Conservation (phyloP, 2,329 filamentous ascomycete genomes). For the Massarina eburnea region DNA sequence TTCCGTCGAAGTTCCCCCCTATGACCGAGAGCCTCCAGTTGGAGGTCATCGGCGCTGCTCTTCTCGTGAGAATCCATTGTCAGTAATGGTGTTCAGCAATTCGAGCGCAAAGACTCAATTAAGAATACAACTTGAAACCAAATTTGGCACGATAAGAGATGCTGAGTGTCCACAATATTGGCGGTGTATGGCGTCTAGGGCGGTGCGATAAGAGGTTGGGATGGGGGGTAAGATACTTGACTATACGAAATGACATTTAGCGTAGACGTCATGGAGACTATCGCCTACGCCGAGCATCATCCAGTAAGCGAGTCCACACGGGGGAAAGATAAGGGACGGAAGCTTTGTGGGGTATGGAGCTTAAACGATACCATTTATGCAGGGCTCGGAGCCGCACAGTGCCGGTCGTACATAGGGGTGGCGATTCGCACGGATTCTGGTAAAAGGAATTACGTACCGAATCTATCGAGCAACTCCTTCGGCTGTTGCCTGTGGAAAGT, state of each 20-base stretch:
- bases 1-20: slow-evolving; percentile 60
- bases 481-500: no score
- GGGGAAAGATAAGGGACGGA: neutral
- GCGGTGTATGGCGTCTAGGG: slow-evolving; percentile 1
- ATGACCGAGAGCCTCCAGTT: slow-evolving; percentile 53
- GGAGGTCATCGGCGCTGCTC: slow-evolving; percentile 35
- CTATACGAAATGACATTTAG: neutral
- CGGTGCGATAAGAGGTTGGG: neutral
- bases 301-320: neutral
- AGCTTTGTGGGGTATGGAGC: neutral
- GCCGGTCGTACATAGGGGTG: neutral
- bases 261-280: neutral
- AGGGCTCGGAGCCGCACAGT: neutral
- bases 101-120: neutral
- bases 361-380: neutral
- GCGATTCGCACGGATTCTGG: no score
- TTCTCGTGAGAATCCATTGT: slow-evolving; percentile 22
- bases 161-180: neutral
- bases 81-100: slow-evolving; percentile 1
- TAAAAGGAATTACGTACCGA: neutral
- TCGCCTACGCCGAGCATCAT: neutral
- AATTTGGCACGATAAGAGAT: neutral
- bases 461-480: neutral
- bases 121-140: neutral
- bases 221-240: neutral